A percentile compares a stretch with the other conserved stretches of the same genome.
Evolutionary conservation across 352 stramenopile genomes (phyloP).

Genomic region (Stramenopiles sp.): DNA sequence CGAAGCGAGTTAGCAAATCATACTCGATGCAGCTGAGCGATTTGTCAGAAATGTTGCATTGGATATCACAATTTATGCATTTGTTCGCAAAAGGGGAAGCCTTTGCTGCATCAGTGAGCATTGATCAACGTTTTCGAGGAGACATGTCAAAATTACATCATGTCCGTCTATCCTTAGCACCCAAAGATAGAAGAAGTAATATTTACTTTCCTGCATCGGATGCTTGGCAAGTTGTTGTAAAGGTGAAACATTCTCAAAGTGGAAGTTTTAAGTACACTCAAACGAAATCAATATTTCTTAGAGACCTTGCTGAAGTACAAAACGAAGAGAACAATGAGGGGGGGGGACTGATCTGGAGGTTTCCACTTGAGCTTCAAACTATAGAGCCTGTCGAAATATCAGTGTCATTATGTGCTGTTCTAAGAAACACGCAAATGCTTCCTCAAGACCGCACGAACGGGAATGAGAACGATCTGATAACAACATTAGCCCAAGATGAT

Average conservation of each 20-base stretch:
- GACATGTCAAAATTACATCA: not conserved
- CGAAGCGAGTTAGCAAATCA: not conserved
- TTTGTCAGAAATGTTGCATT: not conserved
- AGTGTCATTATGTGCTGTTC: not conserved
- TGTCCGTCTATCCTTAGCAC: not conserved
- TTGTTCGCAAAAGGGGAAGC: not conserved
- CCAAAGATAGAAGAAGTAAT: not conserved
- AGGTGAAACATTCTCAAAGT: not conserved
- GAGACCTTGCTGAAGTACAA: not conserved
- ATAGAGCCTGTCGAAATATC: not conserved
- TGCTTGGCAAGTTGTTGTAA: not conserved
- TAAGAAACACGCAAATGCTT: not conserved
- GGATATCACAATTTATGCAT: not conserved
- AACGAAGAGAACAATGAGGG: not conserved
- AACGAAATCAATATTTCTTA: not conserved
- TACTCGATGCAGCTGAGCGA: not conserved
- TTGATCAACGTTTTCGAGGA: not conserved
- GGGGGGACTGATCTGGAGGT: not conserved
- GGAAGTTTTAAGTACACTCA: not conserved
- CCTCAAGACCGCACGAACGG: not conserved
- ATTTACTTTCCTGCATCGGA: not conserved
- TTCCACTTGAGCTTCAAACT: not conserved
- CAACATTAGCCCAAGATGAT: not conserved
- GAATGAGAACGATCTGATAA: not conserved
- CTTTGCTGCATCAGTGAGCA: not conserved